Percentiles rank a stretch among this genome's conserved stretches.
Conservation (phyloP, 2,329 filamentous ascomycete species). For the Paracoccidioides brasiliensis region DNA sequence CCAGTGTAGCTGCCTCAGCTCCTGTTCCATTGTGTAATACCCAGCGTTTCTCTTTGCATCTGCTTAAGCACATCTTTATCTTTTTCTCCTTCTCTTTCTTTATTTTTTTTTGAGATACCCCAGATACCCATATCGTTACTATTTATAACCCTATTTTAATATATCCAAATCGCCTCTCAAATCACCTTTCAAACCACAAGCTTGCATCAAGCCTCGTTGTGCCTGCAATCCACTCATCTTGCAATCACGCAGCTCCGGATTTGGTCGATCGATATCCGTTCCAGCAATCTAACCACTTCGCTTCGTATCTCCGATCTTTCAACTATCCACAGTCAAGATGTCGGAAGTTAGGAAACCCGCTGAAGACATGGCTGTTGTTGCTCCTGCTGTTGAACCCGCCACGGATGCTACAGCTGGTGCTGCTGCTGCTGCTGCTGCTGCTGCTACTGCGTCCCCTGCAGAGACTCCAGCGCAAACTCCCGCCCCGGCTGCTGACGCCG, state of each 20-base stretch:
- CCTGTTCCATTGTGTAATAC: constrained; percentile 24
- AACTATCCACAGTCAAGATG: constrained; percentile 38
- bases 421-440: constrained; percentile 27
- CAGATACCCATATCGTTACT: not conserved
- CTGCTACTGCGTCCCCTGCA: constrained; percentile 26
- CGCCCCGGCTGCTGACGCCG: constrained; percentile 20
- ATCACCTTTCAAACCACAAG: not conserved
- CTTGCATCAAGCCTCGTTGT: too few relatives aligned
- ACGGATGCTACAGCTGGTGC: constrained; percentile 24
- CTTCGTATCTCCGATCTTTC: constrained; percentile 4
- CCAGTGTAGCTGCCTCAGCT: constrained; percentile 9
- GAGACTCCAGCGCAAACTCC: constrained; percentile 10
- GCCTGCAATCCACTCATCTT: too few relatives aligned
- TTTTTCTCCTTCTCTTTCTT: constrained; percentile 7
- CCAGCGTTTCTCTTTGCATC: constrained; percentile 26
- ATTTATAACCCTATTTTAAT: constrained; percentile 17
- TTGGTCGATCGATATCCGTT: not conserved
- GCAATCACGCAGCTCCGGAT: too few relatives aligned
- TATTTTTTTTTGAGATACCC: constrained; percentile 23
- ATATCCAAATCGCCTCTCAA: not conserved
- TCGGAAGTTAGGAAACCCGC: constrained; percentile 60
- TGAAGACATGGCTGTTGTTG: constrained; percentile 41
- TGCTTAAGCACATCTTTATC: constrained; percentile 16
- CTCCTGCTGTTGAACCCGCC: constrained; percentile 23
- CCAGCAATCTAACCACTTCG: constrained; percentile 7